A percentile compares a stretch with the other conserved stretches of the same genome.
These are phyloP conservation scores for Gigaspora rosea DNA, from an alignment of 192 early-diverging fungal genomes.

Conservation along the genomic window DNA sequence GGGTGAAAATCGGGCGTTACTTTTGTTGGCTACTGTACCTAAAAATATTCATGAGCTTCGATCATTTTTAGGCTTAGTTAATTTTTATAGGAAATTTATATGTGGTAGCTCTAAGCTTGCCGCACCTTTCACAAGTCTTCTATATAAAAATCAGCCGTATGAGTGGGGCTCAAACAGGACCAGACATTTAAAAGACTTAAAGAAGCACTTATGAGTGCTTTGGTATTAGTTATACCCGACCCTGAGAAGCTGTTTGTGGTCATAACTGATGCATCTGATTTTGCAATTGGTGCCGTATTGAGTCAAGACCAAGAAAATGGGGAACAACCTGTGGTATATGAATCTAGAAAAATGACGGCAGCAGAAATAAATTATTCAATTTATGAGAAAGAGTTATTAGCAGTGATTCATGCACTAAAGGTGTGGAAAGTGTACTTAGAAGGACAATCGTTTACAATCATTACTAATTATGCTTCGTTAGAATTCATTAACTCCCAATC, in stretches of 20 bases:
- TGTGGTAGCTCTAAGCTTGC: slow-evolving; percentile 37
- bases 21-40: too few species aligned
- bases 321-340: too few species aligned
- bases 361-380: neutral
- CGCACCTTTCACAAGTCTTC: slow-evolving; percentile 21
- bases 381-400: slow-evolving; percentile 31
- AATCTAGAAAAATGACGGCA: too few species aligned
- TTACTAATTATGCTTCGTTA: too few species aligned
- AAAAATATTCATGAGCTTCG: too few species aligned
- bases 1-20: too few species aligned
- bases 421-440: slow-evolving; percentile 28
- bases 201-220: slow-evolving; percentile 7
- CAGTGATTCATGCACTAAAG: neutral
- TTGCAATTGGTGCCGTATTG: too few species aligned
- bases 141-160: neutral
- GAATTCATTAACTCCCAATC: too few species aligned
- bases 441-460: slow-evolving; percentile 20
- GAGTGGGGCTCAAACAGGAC: slow-evolving; percentile 13
- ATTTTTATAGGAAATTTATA: slow-evolving; percentile 42
- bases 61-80: neutral
- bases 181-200: slow-evolving; percentile 31
- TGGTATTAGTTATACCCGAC: neutral
- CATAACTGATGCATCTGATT: too few species aligned
- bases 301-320: too few species aligned
- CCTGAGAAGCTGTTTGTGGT: neutral